phyloP scores from a whole-genome alignment of 2,329 filamentous ascomycete species.

The Fusarium fracticaudum region DNA sequence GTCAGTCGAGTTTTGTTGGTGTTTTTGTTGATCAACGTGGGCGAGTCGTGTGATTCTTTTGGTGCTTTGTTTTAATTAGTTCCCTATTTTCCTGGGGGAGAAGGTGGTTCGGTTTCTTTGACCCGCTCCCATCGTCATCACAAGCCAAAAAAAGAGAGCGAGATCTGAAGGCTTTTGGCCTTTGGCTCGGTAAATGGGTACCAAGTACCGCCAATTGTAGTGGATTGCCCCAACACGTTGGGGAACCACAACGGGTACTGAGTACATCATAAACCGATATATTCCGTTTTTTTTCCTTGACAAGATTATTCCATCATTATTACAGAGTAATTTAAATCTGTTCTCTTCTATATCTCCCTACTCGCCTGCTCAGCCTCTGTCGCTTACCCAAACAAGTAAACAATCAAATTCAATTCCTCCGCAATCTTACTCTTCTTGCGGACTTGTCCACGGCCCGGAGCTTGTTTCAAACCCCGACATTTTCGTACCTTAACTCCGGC shows the following conservation, averaged over 20 bases:
- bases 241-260: constrained; percentile 22
- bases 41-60: constrained; percentile 17
- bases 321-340: background rate
- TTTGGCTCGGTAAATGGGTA: background rate
- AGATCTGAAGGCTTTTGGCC: background rate
- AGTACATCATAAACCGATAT: constrained; percentile 39
- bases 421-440: constrained; percentile 19
- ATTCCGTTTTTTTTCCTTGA: constrained; percentile 31
- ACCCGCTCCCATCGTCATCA: constrained; percentile 33
- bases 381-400: constrained; percentile 15
- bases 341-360: background rate
- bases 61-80: constrained; percentile 1
- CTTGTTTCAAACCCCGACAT: constrained; percentile 34
- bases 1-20: background rate
- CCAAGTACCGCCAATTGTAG: constrained; percentile 36
- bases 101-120: constrained; percentile 25
- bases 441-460: constrained; percentile 33
- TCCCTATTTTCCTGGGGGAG: constrained; percentile 17
- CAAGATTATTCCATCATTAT: background rate
- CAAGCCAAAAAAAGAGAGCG: constrained; percentile 25
- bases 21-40: constrained; percentile 23
- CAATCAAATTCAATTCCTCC: constrained; percentile 13
- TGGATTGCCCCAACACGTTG: constrained; percentile 42
- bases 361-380: background rate
- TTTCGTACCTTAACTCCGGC: constrained; percentile 41